Evolutionary conservation across 306 rosid genomes (phyloP), one percentile per base, ranked within the genome.

Genomic region (Notholithocarpus densiflorus): DNA sequence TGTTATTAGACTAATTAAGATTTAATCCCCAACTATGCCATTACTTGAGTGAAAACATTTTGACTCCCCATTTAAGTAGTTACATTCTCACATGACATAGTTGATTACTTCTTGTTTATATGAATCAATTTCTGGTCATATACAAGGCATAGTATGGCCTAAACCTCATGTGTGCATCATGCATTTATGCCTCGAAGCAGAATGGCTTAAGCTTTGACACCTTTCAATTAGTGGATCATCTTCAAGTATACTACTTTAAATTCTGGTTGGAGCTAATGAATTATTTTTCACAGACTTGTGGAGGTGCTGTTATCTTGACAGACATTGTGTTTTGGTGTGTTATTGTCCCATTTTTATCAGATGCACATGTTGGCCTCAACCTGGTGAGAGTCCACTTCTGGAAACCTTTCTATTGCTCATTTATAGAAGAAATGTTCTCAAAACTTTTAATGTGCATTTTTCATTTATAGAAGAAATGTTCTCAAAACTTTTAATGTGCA

Each of bases 271-370:
- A 79, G 59, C 68, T 90, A 51, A 86, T 77, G 14, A 72, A 56
- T 55, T 78, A 34, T 51, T 62, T 66, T 66, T 74, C 65, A 75
- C 87, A 94, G 98, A 91, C 92, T n/a, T 86, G 92, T 29, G 96
- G 94, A 73, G 98, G 98, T 27, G 97, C 98, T 68, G 89, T 91
- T 54, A 77, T 89, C 66, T 65, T 94, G 57, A 94, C 98, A 12
- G 98, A 94, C 71, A 21, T 90, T 20, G 92, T 94, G 40, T 94
- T 92, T 75, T 94, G 98, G 98, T 79, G 96, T 64, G 82, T 94
- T 48, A 93, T 94, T 56, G 86, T 89, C 29, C 98, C 98, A 29
- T 90, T 94, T 80, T 32, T 92, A 71, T 84, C 87, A 4, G 80
- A 77, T 61, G n/a, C 95, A 73, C 90, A 79, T 79, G 84, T 90